Evolutionary conservation across 1,139 yeast genomes (phyloP).

Genomic region (Candida pseudocylindracea): DNA sequence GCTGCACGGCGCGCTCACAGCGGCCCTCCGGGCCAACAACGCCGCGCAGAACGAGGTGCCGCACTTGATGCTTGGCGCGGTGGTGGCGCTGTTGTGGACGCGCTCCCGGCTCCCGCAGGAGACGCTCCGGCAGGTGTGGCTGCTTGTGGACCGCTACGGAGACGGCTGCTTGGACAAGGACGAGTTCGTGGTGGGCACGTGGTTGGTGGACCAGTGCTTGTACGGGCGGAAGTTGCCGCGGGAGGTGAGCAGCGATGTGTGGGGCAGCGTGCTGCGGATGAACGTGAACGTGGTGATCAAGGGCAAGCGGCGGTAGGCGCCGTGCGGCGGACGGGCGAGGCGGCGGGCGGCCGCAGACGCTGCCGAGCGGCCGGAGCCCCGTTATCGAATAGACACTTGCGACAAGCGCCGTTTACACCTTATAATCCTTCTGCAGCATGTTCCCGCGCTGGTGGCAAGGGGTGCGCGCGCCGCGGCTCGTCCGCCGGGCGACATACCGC

Average conservation of each 20-base stretch:
- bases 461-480: background rate
- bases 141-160: slow-evolving; percentile 48
- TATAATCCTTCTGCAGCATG: too few relatives aligned
- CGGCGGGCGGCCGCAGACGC: too few relatives aligned
- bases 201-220: slow-evolving; percentile 90
- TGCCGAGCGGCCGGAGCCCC: too few relatives aligned
- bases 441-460: too few relatives aligned
- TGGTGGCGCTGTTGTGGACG: slow-evolving; percentile 62
- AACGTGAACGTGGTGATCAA: slow-evolving; percentile 18
- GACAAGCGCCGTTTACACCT: too few relatives aligned
- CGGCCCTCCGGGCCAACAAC: background rate
- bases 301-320: slow-evolving; percentile 8
- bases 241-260: slow-evolving; percentile 28
- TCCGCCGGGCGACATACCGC: slow-evolving; percentile 3
- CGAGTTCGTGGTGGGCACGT: slow-evolving; percentile 82
- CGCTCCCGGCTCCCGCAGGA: slow-evolving; percentile 52
- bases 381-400: too few relatives aligned
- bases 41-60: too few relatives aligned
- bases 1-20: background rate
- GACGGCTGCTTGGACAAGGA: slow-evolving; percentile 66
- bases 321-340: background rate
- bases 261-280: slow-evolving; percentile 40
- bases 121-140: slow-evolving; percentile 49
- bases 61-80: slow-evolving; percentile 14
- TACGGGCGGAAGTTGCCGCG: slow-evolving; percentile 81